Conservation (phyloP, 2,329 filamentous ascomycete genomes). For the Tolypocladium tropicale region DNA sequence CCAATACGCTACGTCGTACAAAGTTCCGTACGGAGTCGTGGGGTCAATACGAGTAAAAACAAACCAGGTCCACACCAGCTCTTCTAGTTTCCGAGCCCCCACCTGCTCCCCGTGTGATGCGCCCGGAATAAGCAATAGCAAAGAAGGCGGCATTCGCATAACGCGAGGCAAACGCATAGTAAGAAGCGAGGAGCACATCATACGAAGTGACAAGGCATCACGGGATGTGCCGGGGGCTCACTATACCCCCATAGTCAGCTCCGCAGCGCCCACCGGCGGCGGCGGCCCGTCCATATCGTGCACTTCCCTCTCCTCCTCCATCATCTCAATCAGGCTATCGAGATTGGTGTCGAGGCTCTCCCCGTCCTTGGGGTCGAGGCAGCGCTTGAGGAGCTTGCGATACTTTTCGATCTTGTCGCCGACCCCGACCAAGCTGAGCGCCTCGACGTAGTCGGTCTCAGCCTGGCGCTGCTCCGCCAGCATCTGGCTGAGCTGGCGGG, state of each 20-base stretch:
- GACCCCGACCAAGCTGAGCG: constrained; percentile 57
- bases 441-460: constrained; percentile 58
- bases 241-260: constrained; percentile 9
- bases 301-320: constrained; percentile 50
- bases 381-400: constrained; percentile 56
- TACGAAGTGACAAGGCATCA: neutral
- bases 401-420: constrained; percentile 68
- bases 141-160: neutral
- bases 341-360: constrained; percentile 58
- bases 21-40: neutral
- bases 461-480: constrained; percentile 50
- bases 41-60: neutral
- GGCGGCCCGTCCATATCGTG: constrained; percentile 21
- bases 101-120: neutral
- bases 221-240: neutral
- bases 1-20: neutral
- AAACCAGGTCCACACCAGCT: neutral
- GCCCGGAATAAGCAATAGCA: neutral
- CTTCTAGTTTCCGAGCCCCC: neutral
- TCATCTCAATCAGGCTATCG: constrained; percentile 50
- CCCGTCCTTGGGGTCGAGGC: constrained; percentile 55
- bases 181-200: neutral
- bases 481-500: constrained; percentile 44
- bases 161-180: neutral
- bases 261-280: constrained; percentile 13